Evolutionary conservation across 805 yeast genomes (phyloP).

Genomic region (Metschnikowia aberdeeniae): DNA sequence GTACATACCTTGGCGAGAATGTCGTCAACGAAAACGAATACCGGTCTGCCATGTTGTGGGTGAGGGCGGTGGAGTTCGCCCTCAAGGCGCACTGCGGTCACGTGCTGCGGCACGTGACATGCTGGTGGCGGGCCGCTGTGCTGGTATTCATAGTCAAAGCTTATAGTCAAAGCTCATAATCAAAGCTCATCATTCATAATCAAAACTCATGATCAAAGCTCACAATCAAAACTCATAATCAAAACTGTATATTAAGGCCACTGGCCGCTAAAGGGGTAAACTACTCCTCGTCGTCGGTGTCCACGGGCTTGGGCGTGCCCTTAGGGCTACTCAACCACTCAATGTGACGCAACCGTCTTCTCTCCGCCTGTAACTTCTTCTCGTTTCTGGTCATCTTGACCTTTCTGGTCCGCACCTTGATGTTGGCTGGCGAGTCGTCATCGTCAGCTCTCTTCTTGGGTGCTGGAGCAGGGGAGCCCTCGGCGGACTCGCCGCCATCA

Average conservation of each 20-base stretch:
- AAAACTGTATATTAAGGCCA: background rate
- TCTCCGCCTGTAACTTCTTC: slow-evolving; percentile 82
- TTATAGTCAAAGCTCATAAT: too few relatives aligned
- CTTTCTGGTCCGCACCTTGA: slow-evolving; percentile 88
- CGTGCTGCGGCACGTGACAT: slow-evolving; percentile 3
- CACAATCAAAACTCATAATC: too few relatives aligned
- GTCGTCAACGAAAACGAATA: slow-evolving; percentile 96
- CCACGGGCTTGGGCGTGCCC: slow-evolving; percentile 94
- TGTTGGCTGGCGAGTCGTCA: slow-evolving; percentile 92
- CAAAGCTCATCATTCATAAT: too few relatives aligned
- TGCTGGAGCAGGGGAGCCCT: slow-evolving; percentile 35
- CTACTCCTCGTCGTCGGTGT: slow-evolving; percentile 84
- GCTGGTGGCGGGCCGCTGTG: too few relatives aligned
- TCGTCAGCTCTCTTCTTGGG: slow-evolving; percentile 51
- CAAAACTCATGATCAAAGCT: too few relatives aligned
- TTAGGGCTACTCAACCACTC: slow-evolving; percentile 96
- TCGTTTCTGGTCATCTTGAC: slow-evolving; percentile 98
- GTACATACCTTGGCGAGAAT: slow-evolving; percentile 88
- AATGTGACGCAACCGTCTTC: slow-evolving; percentile 89
- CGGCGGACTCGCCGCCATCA: slow-evolving; percentile 58
- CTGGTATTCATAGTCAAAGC: too few relatives aligned
- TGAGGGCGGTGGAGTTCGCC: slow-evolving; percentile 5
- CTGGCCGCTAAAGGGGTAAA: slow-evolving; percentile 23
- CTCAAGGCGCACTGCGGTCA: slow-evolving; percentile 4
- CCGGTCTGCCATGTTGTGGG: slow-evolving; percentile 81